Conservation (phyloP, 1,284 basidiomycete genomes). For the Phellopilus nigrolimitatus region DNA sequence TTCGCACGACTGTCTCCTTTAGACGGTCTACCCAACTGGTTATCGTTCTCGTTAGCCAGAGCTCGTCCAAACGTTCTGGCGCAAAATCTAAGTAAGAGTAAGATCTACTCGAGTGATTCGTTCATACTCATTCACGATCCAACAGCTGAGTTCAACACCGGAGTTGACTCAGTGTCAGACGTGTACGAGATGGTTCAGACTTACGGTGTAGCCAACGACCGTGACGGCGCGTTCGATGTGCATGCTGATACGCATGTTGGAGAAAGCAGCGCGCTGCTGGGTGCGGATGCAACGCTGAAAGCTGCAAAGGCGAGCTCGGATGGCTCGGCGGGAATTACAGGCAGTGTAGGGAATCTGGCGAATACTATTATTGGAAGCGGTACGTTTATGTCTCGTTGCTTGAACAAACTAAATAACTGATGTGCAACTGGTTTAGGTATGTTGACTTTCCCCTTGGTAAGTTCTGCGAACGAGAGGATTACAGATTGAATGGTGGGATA, state of each 20-base stretch:
- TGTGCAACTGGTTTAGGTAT: constrained; percentile 48
- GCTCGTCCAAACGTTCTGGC: too few relatives aligned
- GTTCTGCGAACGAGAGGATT: constrained; percentile 22
- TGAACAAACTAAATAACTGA: constrained; percentile 16
- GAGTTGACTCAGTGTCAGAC: background rate
- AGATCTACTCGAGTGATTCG: too few relatives aligned
- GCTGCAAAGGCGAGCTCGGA: constrained; percentile 36
- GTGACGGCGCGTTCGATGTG: constrained; percentile 7
- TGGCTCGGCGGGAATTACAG: constrained; percentile 61
- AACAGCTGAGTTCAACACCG: background rate
- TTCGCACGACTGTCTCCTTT: too few relatives aligned
- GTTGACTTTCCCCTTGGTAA: constrained; percentile 77
- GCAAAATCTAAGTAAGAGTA: too few relatives aligned
- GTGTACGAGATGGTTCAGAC: constrained; percentile 52
- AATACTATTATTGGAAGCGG: constrained; percentile 91
- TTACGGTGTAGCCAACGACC: constrained; percentile 47
- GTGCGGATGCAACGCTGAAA: constrained; percentile 34
- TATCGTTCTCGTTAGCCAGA: too few relatives aligned
- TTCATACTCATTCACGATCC: background rate
- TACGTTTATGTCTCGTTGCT: constrained; percentile 32
- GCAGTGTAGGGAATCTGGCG: constrained; percentile 70
- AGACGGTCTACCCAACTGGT: too few relatives aligned
- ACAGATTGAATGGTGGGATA: background rate
- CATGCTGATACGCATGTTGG: constrained; percentile 9
- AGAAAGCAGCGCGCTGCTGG: constrained; percentile 50